Conservation (phyloP, 1,284 basidiomycete species). For the Malassezia furfur region DNA sequence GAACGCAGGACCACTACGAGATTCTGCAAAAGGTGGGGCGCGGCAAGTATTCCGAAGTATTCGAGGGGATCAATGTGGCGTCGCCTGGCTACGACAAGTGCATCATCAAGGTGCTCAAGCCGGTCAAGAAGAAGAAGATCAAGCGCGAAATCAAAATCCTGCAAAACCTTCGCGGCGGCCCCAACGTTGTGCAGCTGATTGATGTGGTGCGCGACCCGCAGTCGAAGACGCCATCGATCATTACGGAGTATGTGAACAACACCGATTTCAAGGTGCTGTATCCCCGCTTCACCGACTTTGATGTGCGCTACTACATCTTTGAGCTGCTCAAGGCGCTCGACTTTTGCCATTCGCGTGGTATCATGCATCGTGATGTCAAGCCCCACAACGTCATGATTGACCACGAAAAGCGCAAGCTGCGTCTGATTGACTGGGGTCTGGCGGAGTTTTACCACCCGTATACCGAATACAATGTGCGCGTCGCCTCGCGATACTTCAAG, state of each 20-base stretch:
- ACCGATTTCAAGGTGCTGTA: slow-evolving; percentile 97
- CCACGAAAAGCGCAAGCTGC: slow-evolving; percentile 85
- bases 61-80: slow-evolving; percentile 88
- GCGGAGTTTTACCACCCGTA: slow-evolving; percentile 98
- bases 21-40: slow-evolving; percentile 92
- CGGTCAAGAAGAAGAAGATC: slow-evolving; percentile 99
- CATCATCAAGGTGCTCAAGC: slow-evolving; percentile 97
- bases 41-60: slow-evolving; percentile 70
- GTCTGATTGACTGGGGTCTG: slow-evolving; percentile 96
- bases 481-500: slow-evolving; percentile 95
- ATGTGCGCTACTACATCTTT: slow-evolving; percentile 92
- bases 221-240: slow-evolving; percentile 91
- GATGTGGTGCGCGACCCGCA: slow-evolving; percentile 86
- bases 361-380: slow-evolving; percentile 98
- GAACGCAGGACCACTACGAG: slow-evolving; percentile 86
- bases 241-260: slow-evolving; percentile 98
- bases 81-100: slow-evolving; percentile 61
- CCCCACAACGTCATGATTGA: slow-evolving; percentile 99
- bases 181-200: slow-evolving; percentile 71
- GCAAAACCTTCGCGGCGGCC: slow-evolving; percentile 90
- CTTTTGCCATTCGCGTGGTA: slow-evolving; percentile 94
- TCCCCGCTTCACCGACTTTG: slow-evolving; percentile 84
- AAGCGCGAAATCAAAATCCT: slow-evolving; percentile 98
- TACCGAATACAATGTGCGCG: slow-evolving; percentile 95
- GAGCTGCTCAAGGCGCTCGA: slow-evolving; percentile 96